A percentile compares a stretch with the other conserved stretches of the same genome.
phyloP scores from a whole-genome alignment of 805 yeast species.

The Candida railenensis region DNA sequence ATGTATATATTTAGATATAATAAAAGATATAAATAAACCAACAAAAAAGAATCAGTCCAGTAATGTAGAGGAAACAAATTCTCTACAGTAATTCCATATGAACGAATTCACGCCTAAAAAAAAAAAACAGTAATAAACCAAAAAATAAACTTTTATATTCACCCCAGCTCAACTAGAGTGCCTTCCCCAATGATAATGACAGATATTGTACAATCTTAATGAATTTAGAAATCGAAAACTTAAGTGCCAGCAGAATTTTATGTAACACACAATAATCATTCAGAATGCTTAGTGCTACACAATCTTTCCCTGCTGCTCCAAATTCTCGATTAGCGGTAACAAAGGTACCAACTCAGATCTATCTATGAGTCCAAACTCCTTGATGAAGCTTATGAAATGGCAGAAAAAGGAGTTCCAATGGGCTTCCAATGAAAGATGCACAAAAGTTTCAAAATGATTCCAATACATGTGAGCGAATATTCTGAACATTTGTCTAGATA shows the following conservation, averaged over 20 bases:
- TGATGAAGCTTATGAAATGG: constrained; percentile 84
- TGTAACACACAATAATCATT: not conserved
- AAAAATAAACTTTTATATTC: not conserved
- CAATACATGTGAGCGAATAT: constrained; percentile 94
- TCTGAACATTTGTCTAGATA: constrained; percentile 88
- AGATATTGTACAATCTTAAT: too few relatives aligned
- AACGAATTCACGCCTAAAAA: too few relatives aligned
- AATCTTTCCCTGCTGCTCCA: constrained; percentile 87
- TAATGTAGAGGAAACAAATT: too few relatives aligned
- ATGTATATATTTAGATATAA: not conserved
- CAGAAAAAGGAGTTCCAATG: constrained; percentile 98
- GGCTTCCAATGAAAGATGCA: constrained; percentile 91
- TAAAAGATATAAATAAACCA: too few relatives aligned
- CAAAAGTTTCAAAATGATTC: constrained; percentile 89
- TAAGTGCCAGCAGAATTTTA: too few relatives aligned
- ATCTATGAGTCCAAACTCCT: constrained; percentile 81
- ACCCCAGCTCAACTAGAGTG: not conserved
- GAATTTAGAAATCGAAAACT: too few relatives aligned
- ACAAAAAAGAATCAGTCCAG: too few relatives aligned
- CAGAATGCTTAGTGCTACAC: constrained; percentile 20
- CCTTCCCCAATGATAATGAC: not conserved
- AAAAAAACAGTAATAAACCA: not conserved
- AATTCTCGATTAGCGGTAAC: constrained; percentile 67
- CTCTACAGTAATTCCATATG: too few relatives aligned
- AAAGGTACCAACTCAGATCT: constrained; percentile 78